Evolutionary conservation across 257 asterid species (phyloP).

Genomic region (Solanum sitiens): DNA sequence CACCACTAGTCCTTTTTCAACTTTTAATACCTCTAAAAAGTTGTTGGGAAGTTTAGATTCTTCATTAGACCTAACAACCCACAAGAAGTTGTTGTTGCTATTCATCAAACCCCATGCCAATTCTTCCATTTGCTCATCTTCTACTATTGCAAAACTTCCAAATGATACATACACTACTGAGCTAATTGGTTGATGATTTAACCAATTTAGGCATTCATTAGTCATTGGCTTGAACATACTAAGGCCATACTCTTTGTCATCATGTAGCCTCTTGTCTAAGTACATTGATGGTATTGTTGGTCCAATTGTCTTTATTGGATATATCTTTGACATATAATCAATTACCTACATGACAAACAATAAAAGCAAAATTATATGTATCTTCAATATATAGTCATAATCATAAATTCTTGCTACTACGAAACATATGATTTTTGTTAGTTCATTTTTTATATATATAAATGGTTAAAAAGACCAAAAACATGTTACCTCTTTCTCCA

Average conservation of each 20-base stretch:
- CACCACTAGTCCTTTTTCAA: not conserved
- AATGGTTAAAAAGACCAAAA: too few relatives aligned
- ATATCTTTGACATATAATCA: not conserved
- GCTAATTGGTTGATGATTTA: not conserved
- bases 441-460: too few relatives aligned
- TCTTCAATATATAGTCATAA: too few relatives aligned
- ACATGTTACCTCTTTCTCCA: constrained; percentile 20
- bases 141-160: not conserved
- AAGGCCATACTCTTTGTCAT: not conserved
- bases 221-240: not conserved
- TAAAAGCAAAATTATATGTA: too few relatives aligned
- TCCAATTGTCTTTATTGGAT: not conserved
- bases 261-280: not conserved
- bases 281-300: not conserved
- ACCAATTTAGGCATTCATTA: not conserved
- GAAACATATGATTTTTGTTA: too few relatives aligned
- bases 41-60: not conserved
- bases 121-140: constrained; percentile 8
- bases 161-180: not conserved
- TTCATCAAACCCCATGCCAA: constrained; percentile 12
- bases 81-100: constrained; percentile 20
- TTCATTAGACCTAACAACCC: constrained; percentile 19
- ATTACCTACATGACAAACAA: not conserved
- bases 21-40: not conserved
- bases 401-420: too few relatives aligned